Conservation (phyloP, 306 rosid species). For the Casuarina equisetifolia region DNA sequence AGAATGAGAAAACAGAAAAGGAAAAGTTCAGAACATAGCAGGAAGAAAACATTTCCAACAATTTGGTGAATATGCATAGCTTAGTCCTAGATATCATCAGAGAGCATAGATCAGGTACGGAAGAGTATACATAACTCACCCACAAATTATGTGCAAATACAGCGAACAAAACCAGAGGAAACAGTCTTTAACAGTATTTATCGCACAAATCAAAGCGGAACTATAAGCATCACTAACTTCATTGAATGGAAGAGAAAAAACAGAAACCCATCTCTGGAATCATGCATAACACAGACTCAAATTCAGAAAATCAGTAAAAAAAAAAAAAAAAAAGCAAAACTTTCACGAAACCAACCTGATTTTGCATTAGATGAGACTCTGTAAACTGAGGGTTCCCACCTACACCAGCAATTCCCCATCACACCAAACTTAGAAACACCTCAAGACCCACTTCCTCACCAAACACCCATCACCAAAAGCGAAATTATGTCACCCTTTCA, state of each 20-base stretch:
- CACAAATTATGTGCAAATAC: background rate
- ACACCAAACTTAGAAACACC: constrained; percentile 31
- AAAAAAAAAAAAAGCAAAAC: constrained; percentile 20
- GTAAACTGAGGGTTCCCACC: constrained; percentile 62
- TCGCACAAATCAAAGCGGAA: background rate
- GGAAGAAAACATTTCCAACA: background rate
- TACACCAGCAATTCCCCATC: constrained; percentile 92
- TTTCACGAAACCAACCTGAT: constrained; percentile 56
- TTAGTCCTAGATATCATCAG: constrained; percentile 5
- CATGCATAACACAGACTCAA: background rate
- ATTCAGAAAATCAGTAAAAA: background rate
- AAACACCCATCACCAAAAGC: constrained; percentile 42
- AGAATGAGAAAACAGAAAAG: constrained; percentile 6
- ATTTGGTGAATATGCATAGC: background rate
- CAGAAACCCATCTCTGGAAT: background rate
- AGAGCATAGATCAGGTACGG: background rate
- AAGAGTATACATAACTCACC: background rate
- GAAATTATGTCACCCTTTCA: constrained; percentile 18
- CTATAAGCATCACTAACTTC: constrained; percentile 7
- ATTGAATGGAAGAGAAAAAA: constrained; percentile 5
- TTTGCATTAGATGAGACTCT: constrained; percentile 89
- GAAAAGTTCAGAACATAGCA: background rate
- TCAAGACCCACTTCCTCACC: constrained; percentile 33
- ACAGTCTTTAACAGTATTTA: background rate
- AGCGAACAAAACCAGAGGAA: constrained; percentile 12